These are phyloP conservation scores for Suillus alpinus DNA, from an alignment of 768 basidiomycete species.

Conservation along the genomic window DNA sequence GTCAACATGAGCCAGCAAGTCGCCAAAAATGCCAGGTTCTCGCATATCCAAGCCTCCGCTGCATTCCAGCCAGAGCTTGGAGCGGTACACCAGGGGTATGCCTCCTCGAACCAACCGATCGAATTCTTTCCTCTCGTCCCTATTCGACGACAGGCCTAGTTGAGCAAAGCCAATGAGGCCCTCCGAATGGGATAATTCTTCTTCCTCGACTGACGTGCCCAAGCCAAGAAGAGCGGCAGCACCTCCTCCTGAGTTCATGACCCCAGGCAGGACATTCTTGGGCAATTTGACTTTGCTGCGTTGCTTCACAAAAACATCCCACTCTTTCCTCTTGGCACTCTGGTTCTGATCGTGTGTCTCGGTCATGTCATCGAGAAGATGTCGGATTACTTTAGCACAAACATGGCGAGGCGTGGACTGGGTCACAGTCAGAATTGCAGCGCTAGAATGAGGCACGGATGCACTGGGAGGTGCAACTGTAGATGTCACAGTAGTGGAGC, in stretches of 20 bases:
- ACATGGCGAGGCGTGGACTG: constrained; percentile 68
- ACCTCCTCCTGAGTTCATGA: constrained; percentile 27
- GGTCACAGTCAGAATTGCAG: constrained; percentile 60
- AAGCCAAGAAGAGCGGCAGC: constrained; percentile 70
- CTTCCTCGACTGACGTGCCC: constrained; percentile 59
- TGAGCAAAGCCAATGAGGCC: constrained; percentile 91
- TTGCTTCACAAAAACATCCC: constrained; percentile 85
- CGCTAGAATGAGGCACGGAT: constrained; percentile 14
- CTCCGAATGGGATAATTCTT: constrained; percentile 77
- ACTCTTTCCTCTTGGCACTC: constrained; percentile 63
- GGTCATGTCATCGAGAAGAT: constrained; percentile 72
- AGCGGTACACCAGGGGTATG: constrained; percentile 84
- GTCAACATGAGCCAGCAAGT: constrained; percentile 61
- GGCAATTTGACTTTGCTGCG: constrained; percentile 46
- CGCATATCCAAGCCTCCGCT: constrained; percentile 89
- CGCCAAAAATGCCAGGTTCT: constrained; percentile 88
- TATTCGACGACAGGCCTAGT: constrained; percentile 68
- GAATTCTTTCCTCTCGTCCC: constrained; percentile 77
- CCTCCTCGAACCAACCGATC: constrained; percentile 78
- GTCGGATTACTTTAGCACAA: constrained; percentile 70
- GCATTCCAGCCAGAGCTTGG: constrained; percentile 91
- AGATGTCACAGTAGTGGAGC: constrained; percentile 38
- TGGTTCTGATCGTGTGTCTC: constrained; percentile 84
- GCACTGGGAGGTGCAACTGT: constrained; percentile 15
- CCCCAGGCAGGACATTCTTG: constrained; percentile 15